A percentile compares a stretch with the other conserved stretches of the same genome.
phyloP scores from a whole-genome alignment of 2,329 filamentous ascomycete genomes.

The Rhynchosporium graminicola region DNA sequence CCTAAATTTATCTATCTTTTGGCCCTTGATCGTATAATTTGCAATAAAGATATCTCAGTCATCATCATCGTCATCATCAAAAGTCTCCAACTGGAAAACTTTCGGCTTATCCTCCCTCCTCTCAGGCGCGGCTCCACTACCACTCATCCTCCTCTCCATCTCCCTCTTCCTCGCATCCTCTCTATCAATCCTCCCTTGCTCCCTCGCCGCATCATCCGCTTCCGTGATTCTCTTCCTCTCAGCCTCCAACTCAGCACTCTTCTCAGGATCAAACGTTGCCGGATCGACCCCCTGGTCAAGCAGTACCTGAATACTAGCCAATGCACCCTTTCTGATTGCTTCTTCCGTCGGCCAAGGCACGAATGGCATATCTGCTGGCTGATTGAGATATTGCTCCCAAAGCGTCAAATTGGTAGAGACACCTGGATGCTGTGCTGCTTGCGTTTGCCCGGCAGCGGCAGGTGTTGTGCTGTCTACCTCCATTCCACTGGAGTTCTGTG shows the following conservation, averaged over 20 bases:
- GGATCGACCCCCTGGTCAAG: conserved; percentile 63
- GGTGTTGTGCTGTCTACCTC: conserved; percentile 27
- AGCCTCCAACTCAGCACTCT: conserved; percentile 42
- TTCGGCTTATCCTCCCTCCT: conserved; percentile 43
- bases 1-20: too few species aligned
- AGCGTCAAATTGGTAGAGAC: conserved; percentile 36
- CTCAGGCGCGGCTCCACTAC: conserved; percentile 28
- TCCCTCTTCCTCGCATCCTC: conserved; percentile 38
- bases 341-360: conserved; percentile 76
- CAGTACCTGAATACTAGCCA: conserved; percentile 65
- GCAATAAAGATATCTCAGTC: neutral
- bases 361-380: conserved; percentile 60
- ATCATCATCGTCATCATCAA: conserved; percentile 43
- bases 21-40: too few species aligned
- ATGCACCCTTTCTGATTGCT: conserved; percentile 66
- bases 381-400: conserved; percentile 50
- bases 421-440: conserved; percentile 28
- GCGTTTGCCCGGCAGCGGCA: conserved; percentile 32
- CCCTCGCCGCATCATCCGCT: conserved; percentile 38
- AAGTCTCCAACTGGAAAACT: conserved; percentile 45
- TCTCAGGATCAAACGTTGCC: conserved; percentile 57
- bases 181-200: conserved; percentile 39
- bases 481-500: conserved; percentile 26
- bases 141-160: conserved; percentile 36
- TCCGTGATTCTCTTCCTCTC: conserved; percentile 34